These are phyloP conservation scores for Nephelium lappaceum DNA, from an alignment of 345 rosid genomes.

Conservation along the genomic window DNA sequence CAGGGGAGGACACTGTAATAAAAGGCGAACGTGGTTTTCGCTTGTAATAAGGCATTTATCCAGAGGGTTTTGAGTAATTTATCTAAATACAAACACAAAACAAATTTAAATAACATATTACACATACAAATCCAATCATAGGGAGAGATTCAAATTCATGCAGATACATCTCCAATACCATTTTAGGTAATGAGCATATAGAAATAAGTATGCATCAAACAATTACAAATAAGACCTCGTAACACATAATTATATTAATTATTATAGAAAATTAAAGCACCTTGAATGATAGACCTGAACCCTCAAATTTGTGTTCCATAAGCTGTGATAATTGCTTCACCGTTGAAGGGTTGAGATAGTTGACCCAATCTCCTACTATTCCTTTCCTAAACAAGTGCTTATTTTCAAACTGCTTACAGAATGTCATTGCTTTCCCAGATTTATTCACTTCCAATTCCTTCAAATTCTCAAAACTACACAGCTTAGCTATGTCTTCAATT, in stretches of 20 bases:
- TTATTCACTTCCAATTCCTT: constrained; percentile 50
- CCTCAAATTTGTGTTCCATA: constrained; percentile 49
- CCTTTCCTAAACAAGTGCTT: constrained; percentile 54
- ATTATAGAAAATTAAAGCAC: neutral
- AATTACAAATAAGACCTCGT: too few relatives aligned
- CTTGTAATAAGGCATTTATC: too few relatives aligned
- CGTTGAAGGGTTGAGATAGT: constrained; percentile 46
- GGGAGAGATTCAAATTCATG: too few relatives aligned
- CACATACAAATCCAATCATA: too few relatives aligned
- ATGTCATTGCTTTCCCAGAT: constrained; percentile 37
- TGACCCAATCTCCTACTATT: constrained; percentile 48
- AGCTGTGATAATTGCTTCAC: constrained; percentile 34
- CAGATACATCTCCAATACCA: too few relatives aligned
- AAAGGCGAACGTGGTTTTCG: too few relatives aligned
- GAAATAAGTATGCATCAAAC: too few relatives aligned
- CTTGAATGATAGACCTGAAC: constrained; percentile 54
- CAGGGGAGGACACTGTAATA: too few relatives aligned
- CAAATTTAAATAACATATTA: too few relatives aligned
- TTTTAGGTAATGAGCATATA: too few relatives aligned
- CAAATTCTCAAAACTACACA: constrained; percentile 51
- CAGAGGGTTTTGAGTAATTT: too few relatives aligned
- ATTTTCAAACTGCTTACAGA: constrained; percentile 39
- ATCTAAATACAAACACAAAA: too few relatives aligned
- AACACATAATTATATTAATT: neutral
- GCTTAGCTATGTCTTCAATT: constrained; percentile 37